Percentiles rank a stretch among this genome's conserved stretches.
These are phyloP conservation scores for Candida endomychidarum DNA, from an alignment of 805 yeast genomes.

Conservation along the genomic window DNA sequence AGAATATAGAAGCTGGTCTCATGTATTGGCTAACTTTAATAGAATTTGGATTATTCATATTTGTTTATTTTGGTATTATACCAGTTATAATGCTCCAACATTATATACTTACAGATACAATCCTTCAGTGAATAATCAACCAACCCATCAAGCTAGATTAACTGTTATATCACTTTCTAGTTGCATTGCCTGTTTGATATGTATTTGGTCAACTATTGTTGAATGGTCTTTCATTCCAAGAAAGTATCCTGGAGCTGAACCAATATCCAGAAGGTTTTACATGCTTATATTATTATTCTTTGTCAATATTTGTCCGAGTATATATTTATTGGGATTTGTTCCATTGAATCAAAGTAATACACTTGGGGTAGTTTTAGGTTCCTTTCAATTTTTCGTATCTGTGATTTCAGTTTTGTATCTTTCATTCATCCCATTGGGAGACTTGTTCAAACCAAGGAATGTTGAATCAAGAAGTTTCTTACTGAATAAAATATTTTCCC, in stretches of 20 bases:
- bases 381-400: constrained; percentile 57
- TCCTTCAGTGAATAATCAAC: constrained; percentile 55
- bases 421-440: constrained; percentile 61
- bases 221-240: constrained; percentile 71
- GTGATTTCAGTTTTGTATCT: constrained; percentile 54
- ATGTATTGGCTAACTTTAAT: constrained; percentile 69
- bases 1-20: constrained; percentile 78
- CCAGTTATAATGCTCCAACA: constrained; percentile 65
- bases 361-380: constrained; percentile 45
- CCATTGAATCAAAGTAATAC: constrained; percentile 33
- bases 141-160: constrained; percentile 54
- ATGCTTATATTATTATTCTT: constrained; percentile 43
- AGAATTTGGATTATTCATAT: constrained; percentile 79
- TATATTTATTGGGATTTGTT: constrained; percentile 46
- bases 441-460: constrained; percentile 35
- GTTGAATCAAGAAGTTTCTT: constrained; percentile 42
- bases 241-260: constrained; percentile 69
- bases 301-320: constrained; percentile 49
- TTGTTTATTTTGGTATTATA: constrained; percentile 75
- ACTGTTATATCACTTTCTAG: constrained; percentile 71
- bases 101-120: constrained; percentile 61
- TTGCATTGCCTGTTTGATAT: constrained; percentile 54
- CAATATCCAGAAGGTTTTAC: constrained; percentile 48
- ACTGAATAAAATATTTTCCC: constrained; percentile 59
- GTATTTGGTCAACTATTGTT: constrained; percentile 52